Percentiles rank a stretch among this genome's conserved stretches.
Conservation (phyloP, 2,329 filamentous ascomycete species). For the Erysiphe pulchra region DNA sequence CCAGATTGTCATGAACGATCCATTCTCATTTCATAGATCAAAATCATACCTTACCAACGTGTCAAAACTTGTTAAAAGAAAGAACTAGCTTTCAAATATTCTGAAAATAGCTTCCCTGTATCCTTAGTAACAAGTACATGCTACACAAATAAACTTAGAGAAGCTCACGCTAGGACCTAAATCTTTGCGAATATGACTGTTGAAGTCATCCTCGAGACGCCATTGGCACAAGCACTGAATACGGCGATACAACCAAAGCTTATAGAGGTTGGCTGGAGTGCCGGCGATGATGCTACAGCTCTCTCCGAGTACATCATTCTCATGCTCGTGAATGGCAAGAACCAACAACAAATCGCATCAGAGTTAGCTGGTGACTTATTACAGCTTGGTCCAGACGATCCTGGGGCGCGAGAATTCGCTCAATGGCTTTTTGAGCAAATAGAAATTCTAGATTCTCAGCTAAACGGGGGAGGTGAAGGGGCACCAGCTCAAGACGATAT, state of each 20-base stretch:
- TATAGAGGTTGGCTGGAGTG: conserved; percentile 77
- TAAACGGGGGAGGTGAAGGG: conserved; percentile 22
- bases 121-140: not conserved
- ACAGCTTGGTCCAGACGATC: conserved; percentile 57
- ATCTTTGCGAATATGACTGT: conserved; percentile 37
- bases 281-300: conserved; percentile 48
- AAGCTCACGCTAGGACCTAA: not conserved
- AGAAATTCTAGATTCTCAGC: conserved; percentile 34
- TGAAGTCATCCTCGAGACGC: conserved; percentile 52
- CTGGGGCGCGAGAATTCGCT: conserved; percentile 59
- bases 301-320: conserved; percentile 91
- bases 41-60: not conserved
- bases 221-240: conserved; percentile 63
- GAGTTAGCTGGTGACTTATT: conserved; percentile 79
- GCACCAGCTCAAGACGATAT: conserved; percentile 3
- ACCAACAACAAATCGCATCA: conserved; percentile 62
- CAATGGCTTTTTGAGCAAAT: conserved; percentile 87
- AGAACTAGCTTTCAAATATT: not conserved
- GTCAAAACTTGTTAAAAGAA: not conserved
- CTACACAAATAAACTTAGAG: not conserved
- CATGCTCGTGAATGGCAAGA: conserved; percentile 91
- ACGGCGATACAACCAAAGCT: conserved; percentile 71
- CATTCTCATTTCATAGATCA: not conserved
- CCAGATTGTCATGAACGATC: no score
- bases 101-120: not conserved